phyloP scores from a whole-genome alignment of 306 rosid genomes.

The Vicia faba region DNA sequence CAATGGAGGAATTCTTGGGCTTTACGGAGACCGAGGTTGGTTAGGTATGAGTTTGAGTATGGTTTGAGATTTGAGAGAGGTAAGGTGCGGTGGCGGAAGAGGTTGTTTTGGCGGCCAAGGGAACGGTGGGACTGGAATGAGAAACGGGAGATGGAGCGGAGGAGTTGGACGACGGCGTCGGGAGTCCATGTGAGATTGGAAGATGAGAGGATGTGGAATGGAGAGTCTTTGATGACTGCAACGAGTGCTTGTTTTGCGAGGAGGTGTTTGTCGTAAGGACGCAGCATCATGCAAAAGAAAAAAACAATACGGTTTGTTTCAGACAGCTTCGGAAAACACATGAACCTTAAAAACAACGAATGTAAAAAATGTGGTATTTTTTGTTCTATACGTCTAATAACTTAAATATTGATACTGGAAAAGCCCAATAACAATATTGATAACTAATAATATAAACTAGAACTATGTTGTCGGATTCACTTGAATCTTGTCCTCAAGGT shows the following conservation, averaged over 20 bases:
- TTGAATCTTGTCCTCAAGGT: too few species aligned
- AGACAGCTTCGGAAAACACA: too few species aligned
- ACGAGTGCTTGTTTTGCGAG: slow-evolving; percentile 60
- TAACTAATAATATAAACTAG: too few species aligned
- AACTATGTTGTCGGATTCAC: too few species aligned
- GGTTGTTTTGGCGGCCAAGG: slow-evolving; percentile 56
- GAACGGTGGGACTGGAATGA: slow-evolving; percentile 77
- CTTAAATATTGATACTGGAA: too few species aligned
- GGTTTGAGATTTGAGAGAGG: slow-evolving; percentile 59
- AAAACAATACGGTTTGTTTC: neutral
- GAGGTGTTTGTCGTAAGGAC: slow-evolving; percentile 38
- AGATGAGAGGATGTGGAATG: slow-evolving; percentile 47
- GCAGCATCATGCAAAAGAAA: slow-evolving; percentile 34
- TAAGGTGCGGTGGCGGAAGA: slow-evolving; percentile 73
- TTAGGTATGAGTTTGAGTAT: slow-evolving; percentile 53
- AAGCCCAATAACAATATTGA: too few species aligned
- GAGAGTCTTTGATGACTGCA: slow-evolving; percentile 59
- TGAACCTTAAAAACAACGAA: too few species aligned
- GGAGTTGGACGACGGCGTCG: slow-evolving; percentile 55
- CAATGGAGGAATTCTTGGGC: slow-evolving; percentile 75
- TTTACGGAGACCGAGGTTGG: slow-evolving; percentile 55
- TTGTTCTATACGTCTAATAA: too few species aligned
- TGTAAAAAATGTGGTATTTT: too few species aligned
- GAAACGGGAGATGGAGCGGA: slow-evolving; percentile 63
- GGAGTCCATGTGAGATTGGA: slow-evolving; percentile 46